Evolutionary conservation across 2,329 filamentous ascomycete genomes (phyloP).

Genomic region (Tolypocladium album): DNA sequence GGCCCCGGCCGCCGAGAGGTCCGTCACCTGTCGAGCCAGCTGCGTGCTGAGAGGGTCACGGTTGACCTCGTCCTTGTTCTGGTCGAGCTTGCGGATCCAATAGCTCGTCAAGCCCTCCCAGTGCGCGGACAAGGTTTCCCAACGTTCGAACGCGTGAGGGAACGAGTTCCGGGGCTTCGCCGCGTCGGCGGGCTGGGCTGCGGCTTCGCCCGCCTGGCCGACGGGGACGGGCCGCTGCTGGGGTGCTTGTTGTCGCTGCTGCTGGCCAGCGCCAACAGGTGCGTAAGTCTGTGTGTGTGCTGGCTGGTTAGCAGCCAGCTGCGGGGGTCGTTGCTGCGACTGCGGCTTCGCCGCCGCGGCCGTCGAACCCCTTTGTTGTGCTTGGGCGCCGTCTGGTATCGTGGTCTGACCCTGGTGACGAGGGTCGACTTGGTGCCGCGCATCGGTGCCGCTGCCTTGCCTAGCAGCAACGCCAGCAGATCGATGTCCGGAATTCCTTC

Average conservation of each 20-base stretch:
- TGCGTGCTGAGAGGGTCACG: constrained; percentile 77
- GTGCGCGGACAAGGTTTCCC: constrained; percentile 93
- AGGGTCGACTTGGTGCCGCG: constrained; percentile 22
- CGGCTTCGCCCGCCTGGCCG: constrained; percentile 8
- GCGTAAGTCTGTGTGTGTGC: constrained; percentile 1
- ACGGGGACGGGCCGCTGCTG: constrained; percentile 6
- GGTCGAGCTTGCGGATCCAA: constrained; percentile 88
- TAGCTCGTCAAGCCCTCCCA: constrained; percentile 97
- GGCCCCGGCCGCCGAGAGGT: constrained; percentile 91
- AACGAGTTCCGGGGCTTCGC: constrained; percentile 58
- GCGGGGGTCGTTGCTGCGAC: constrained; percentile 7
- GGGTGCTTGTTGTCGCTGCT: constrained; percentile 2
- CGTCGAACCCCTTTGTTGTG: constrained; percentile 5
- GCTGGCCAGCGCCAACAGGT: constrained; percentile 7
- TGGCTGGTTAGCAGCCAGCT: constrained; percentile 3
- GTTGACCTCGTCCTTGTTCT: constrained; percentile 78
- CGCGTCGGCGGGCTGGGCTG: constrained; percentile 8
- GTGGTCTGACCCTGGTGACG: constrained; percentile 16
- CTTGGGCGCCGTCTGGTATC: constrained; percentile 13
- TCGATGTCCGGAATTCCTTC: constrained; percentile 50
- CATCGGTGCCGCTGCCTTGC: constrained; percentile 17
- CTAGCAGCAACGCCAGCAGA: constrained; percentile 36
- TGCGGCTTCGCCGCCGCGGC: constrained; percentile 6
- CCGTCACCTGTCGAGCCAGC: constrained; percentile 86
- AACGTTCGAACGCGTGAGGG: constrained; percentile 93